phyloP scores from a whole-genome alignment of 306 rosid species.

The Oxytropis ochrocephala region DNA sequence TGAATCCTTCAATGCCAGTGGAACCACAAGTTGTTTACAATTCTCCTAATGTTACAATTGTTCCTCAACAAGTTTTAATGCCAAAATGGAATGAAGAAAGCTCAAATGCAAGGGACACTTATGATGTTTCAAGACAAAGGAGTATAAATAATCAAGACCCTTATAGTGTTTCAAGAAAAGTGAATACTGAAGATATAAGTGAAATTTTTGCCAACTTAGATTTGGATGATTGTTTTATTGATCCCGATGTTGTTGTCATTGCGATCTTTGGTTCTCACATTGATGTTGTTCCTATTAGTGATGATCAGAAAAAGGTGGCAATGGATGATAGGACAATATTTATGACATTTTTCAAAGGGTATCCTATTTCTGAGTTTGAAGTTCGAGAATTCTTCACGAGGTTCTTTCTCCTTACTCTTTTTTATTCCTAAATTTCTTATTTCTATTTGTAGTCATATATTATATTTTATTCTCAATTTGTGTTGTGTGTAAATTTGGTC shows the following conservation, averaged over 20 bases:
- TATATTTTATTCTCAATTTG: neutral
- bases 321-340: constrained; percentile 53
- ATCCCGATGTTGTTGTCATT: neutral
- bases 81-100: neutral
- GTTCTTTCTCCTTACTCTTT: neutral
- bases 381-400: constrained; percentile 38
- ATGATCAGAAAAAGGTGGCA: neutral
- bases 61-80: neutral
- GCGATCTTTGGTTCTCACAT: no score
- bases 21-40: no score
- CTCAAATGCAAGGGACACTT: no score
- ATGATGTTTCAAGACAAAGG: no score
- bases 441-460: neutral
- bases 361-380: constrained; percentile 49
- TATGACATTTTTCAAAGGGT: constrained; percentile 61
- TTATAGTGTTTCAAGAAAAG: neutral
- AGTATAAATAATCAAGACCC: neutral
- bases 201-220: constrained; percentile 14
- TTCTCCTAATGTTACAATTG: neutral
- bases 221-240: neutral
- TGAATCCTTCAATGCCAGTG: neutral
- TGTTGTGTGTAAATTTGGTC: no score
- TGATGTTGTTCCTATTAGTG: neutral
- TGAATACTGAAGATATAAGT: neutral
- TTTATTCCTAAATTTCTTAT: neutral